These are phyloP conservation scores for Capsicum chinense DNA, from an alignment of 257 asterid species.

Conservation along the genomic window DNA sequence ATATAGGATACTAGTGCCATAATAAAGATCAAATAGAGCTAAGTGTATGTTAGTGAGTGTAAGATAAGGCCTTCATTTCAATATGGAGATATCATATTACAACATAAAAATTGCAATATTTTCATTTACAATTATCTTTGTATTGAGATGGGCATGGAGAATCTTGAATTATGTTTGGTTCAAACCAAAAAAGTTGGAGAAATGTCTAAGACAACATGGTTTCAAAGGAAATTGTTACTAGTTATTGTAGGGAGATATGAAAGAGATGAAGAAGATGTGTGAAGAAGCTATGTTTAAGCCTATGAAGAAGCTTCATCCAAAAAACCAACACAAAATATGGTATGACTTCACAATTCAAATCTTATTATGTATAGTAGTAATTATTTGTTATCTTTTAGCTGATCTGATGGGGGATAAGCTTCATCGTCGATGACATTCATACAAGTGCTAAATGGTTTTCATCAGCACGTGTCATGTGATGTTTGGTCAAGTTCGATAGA, in stretches of 20 bases:
- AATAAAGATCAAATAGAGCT: neutral
- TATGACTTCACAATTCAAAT: no score
- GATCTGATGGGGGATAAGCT: no score
- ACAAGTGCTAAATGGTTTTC: no score
- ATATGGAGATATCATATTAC: conserved; percentile 15
- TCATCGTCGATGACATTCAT: no score
- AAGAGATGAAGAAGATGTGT: conserved; percentile 30
- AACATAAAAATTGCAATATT: neutral
- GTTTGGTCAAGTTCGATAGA: no score
- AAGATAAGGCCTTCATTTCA: neutral
- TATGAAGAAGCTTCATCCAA: conserved; percentile 31
- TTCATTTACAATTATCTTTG: conserved; percentile 16
- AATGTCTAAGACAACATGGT: conserved; percentile 37
- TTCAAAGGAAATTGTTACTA: conserved; percentile 40
- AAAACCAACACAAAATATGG: conserved; percentile 36
- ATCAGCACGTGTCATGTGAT: no score
- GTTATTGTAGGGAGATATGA: conserved; percentile 37
- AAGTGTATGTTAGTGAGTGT: neutral
- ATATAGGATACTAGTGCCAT: neutral
- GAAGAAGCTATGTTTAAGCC: conserved; percentile 38
- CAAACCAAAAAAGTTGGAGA: conserved; percentile 43
- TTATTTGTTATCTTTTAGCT: neutral
- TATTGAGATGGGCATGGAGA: conserved; percentile 29
- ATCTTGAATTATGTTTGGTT: conserved; percentile 41
- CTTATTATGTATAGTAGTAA: no score